phyloP scores from a whole-genome alignment of 495 filamentous ascomycete genomes.

The Xylaria venustula region DNA sequence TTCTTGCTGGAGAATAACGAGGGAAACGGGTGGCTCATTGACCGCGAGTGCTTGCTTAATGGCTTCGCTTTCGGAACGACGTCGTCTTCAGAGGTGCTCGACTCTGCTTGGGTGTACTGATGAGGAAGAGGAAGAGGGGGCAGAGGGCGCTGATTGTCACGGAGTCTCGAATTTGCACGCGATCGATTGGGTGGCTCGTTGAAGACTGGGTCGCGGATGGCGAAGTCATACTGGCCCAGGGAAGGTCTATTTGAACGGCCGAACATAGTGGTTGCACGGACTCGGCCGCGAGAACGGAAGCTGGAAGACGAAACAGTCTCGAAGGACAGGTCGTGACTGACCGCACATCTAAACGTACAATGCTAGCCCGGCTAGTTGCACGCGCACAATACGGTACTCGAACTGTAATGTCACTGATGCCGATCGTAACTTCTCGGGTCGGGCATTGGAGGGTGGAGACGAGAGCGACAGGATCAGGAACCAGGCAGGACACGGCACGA shows the following conservation, averaged over 20 bases:
- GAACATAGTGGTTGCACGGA: slow-evolving; percentile 20
- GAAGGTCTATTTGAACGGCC: slow-evolving; percentile 24
- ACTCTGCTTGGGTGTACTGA: slow-evolving; percentile 29
- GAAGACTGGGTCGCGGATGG: slow-evolving; percentile 20
- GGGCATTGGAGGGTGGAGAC: too few relatives aligned
- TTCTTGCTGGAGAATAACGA: slow-evolving; percentile 60
- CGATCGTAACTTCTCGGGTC: neutral
- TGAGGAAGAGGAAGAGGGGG: too few relatives aligned
- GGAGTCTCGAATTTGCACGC: slow-evolving; percentile 26
- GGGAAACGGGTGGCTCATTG: slow-evolving; percentile 74
- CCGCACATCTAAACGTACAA: slow-evolving; percentile 6
- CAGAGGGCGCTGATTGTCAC: slow-evolving; percentile 16
- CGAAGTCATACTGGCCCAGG: slow-evolving; percentile 28
- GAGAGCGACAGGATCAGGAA: neutral
- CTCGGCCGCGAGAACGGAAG: neutral
- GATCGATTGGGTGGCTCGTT: slow-evolving; percentile 21
- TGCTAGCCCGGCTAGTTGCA: neutral
- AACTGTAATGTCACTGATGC: neutral
- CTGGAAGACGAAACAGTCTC: slow-evolving; percentile 4
- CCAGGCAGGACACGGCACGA: neutral
- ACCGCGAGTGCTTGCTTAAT: slow-evolving; percentile 56
- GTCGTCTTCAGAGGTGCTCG: slow-evolving; percentile 44
- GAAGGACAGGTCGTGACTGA: slow-evolving; percentile 4
- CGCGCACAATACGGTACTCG: too few relatives aligned
- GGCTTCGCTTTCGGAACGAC: slow-evolving; percentile 33